Percentiles rank a stretch among this genome's conserved stretches.
phyloP scores from a whole-genome alignment of 495 filamentous ascomycete genomes.

The Chaetomium cochliodes region DNA sequence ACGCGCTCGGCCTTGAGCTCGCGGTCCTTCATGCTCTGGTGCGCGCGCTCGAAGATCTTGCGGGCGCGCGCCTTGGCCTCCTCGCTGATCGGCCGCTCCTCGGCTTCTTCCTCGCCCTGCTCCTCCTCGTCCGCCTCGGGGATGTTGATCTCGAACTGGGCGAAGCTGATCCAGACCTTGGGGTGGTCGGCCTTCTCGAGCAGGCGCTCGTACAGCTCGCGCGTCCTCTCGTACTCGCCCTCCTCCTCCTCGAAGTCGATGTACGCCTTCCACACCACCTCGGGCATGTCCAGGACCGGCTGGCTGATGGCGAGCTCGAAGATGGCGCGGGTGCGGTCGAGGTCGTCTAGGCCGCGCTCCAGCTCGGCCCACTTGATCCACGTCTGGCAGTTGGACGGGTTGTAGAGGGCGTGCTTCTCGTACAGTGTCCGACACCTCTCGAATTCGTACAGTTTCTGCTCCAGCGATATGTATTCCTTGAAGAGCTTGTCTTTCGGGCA shows the following conservation, averaged over 20 bases:
- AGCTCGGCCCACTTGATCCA: constrained; percentile 96
- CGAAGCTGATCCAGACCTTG: constrained; percentile 98
- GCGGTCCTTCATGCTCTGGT: constrained; percentile 86
- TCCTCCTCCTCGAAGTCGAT: constrained; percentile 98
- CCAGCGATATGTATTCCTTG: constrained; percentile 87
- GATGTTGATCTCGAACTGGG: constrained; percentile 92
- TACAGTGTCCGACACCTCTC: constrained; percentile 84
- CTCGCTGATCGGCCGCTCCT: constrained; percentile 72
- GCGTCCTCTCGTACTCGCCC: constrained; percentile 77
- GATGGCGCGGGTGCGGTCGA: constrained; percentile 83
- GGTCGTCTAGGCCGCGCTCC: constrained; percentile 84
- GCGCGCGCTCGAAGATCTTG: constrained; percentile 79
- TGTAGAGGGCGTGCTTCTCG: constrained; percentile 90
- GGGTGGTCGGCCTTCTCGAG: constrained; percentile 92
- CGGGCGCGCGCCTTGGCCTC: constrained; percentile 79
- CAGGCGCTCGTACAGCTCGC: constrained; percentile 85
- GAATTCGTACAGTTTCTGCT: constrained; percentile 91
- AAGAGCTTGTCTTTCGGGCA: constrained; percentile 95
- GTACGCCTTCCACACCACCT: constrained; percentile 93
- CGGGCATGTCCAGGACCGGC: constrained; percentile 90
- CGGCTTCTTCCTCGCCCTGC: constrained; percentile 52
- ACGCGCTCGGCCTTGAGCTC: constrained; percentile 93
- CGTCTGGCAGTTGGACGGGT: constrained; percentile 80
- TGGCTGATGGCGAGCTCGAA: constrained; percentile 89
- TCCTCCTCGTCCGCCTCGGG: constrained; percentile 58